Evolutionary conservation across 1,284 basidiomycete genomes (phyloP).

Genomic region (Somion occarium): DNA sequence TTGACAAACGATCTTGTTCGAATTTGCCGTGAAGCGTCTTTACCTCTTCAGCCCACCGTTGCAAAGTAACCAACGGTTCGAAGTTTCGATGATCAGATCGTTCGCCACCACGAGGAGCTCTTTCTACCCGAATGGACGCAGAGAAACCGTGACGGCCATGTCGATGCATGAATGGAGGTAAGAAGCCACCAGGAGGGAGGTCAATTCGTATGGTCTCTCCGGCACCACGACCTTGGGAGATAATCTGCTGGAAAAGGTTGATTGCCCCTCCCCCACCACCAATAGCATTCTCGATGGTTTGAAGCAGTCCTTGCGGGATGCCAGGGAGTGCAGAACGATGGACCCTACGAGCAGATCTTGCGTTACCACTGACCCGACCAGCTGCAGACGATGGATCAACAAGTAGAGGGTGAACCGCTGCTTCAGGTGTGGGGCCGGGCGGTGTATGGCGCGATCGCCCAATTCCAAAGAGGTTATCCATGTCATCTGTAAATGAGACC

Average conservation of each 20-base stretch:
- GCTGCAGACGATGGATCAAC: conserved; percentile 53
- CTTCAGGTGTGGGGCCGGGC: conserved; percentile 46
- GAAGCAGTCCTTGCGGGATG: conserved; percentile 59
- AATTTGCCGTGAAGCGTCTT: conserved; percentile 78
- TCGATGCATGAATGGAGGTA: conserved; percentile 40
- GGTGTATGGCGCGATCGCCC: conserved; percentile 51
- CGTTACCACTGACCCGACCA: conserved; percentile 39
- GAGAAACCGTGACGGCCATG: conserved; percentile 45
- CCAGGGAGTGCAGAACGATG: conserved; percentile 44
- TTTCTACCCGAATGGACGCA: conserved; percentile 58
- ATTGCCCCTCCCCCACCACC: conserved; percentile 72
- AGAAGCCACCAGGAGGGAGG: conserved; percentile 57
- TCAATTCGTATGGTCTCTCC: conserved; percentile 71
- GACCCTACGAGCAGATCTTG: conserved; percentile 51
- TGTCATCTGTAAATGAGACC: conserved; percentile 39
- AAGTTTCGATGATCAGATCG: conserved; percentile 53
- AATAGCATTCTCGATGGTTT: conserved; percentile 80
- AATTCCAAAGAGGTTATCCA: conserved; percentile 63
- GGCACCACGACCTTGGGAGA: conserved; percentile 50
- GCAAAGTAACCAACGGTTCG: conserved; percentile 78
- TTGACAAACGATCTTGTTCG: conserved; percentile 61
- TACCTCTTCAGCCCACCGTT: conserved; percentile 89
- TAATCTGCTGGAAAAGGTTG: conserved; percentile 80
- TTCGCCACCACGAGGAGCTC: conserved; percentile 45
- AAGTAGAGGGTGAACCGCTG: conserved; percentile 80